A percentile compares a stretch with the other conserved stretches of the same genome.
phyloP scores from a whole-genome alignment of 192 early-diverging fungal genomes.

The Piromyces sp. region DNA sequence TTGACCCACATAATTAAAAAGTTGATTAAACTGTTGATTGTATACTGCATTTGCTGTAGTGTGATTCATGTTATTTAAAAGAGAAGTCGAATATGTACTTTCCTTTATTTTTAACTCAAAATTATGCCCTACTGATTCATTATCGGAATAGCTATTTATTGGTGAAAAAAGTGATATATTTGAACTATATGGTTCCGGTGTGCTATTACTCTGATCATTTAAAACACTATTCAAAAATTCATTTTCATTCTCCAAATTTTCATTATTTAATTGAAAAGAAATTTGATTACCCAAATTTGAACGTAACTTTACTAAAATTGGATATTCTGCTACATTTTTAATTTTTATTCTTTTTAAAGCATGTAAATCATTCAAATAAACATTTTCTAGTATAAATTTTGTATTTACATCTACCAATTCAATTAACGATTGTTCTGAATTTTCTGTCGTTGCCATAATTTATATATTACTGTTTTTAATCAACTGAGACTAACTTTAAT shows the following conservation, averaged over 20 bases:
- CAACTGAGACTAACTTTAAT: no score
- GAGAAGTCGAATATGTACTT: background rate
- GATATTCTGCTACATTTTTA: conserved; percentile 38
- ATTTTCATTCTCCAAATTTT: conserved; percentile 32
- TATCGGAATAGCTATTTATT: conserved; percentile 1
- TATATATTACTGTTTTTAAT: no score
- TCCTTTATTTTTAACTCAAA: conserved; percentile 29
- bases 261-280: conserved; percentile 70
- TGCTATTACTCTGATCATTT: conserved; percentile 11
- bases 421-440: background rate
- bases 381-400: conserved; percentile 49
- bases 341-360: conserved; percentile 52
- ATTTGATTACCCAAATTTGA: conserved; percentile 63
- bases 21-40: conserved; percentile 40
- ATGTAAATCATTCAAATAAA: conserved; percentile 70
- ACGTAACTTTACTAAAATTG: conserved; percentile 52
- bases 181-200: background rate
- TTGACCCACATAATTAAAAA: conserved; percentile 84
- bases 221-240: background rate
- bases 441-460: background rate
- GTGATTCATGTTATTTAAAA: background rate
- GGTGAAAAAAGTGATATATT: conserved; percentile 2
- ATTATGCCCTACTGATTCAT: background rate
- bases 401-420: background rate
- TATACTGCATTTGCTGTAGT: background rate